These are phyloP conservation scores for Phlegmacium glaucopus DNA, from an alignment of 768 basidiomycete species.

Conservation along the genomic window DNA sequence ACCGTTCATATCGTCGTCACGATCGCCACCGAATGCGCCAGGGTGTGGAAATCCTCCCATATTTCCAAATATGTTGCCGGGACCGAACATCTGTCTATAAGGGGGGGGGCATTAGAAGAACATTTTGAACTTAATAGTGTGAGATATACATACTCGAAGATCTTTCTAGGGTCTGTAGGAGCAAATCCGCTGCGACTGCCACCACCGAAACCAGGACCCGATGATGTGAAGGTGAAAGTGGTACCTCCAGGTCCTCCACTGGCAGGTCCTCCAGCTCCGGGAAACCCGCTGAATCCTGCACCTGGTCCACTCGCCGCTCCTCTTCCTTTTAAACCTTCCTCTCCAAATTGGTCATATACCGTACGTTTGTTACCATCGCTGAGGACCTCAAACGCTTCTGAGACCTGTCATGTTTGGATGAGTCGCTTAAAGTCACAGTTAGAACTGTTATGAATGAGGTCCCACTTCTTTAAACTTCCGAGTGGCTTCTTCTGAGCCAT, in stretches of 20 bases:
- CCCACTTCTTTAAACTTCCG: conserved; percentile 91
- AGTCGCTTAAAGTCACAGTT: neutral
- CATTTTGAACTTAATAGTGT: too few species aligned
- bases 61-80: conserved; percentile 27
- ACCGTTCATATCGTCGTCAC: conserved; percentile 46
- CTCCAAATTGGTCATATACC: conserved; percentile 91
- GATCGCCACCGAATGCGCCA: conserved; percentile 33
- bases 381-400: conserved; percentile 95
- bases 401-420: conserved; percentile 48
- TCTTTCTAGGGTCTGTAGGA: conserved; percentile 79
- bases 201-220: conserved; percentile 38
- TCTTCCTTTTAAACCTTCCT: conserved; percentile 86
- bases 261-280: conserved; percentile 42
- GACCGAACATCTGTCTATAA: conserved; percentile 56
- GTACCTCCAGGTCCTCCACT: conserved; percentile 41
- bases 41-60: conserved; percentile 22
- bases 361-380: conserved; percentile 83
- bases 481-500: conserved; percentile 79
- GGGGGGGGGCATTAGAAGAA: conserved; percentile 3
- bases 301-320: conserved; percentile 47
- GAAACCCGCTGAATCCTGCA: conserved; percentile 39
- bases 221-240: conserved; percentile 57
- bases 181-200: conserved; percentile 52
- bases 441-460: too few species aligned
- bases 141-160: conserved; percentile 70